A percentile compares a stretch with the other conserved stretches of the same genome.
Evolutionary conservation across 1,284 basidiomycete genomes (phyloP).

Genomic region (Mycosarcoma maydis): DNA sequence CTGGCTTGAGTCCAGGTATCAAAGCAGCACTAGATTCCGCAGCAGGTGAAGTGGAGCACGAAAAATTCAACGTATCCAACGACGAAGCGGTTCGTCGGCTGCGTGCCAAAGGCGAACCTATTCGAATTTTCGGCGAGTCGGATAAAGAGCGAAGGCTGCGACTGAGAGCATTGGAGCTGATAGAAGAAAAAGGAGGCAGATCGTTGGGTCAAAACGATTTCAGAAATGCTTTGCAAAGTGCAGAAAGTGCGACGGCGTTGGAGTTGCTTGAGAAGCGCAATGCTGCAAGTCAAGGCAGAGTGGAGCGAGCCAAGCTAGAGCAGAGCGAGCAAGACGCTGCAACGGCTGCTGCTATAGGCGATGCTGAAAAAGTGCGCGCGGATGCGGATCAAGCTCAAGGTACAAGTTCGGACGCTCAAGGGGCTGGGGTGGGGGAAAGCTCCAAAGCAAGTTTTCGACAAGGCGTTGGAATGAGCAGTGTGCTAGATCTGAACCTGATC

Average conservation of each 20-base stretch:
- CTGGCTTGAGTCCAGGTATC: conserved; percentile 9
- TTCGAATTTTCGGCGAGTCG: conserved; percentile 91
- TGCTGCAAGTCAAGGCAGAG: conserved; percentile 34
- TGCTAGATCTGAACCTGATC: conserved; percentile 74
- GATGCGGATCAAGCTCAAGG: too few species aligned
- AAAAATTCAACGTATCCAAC: conserved; percentile 86
- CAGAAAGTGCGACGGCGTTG: conserved; percentile 74
- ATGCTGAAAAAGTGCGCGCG: too few species aligned
- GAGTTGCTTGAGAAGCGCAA: conserved; percentile 75
- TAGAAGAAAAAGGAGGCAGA: conserved; percentile 70
- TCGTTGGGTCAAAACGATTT: conserved; percentile 77
- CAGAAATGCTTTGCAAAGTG: conserved; percentile 83
- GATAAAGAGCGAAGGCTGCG: conserved; percentile 91
- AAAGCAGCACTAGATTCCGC: conserved; percentile 22
- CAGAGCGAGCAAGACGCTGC: conserved; percentile 9
- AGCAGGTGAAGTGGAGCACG: conserved; percentile 27
- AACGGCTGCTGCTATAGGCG: background rate
- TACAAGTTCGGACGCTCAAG: background rate
- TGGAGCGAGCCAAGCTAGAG: conserved; percentile 40
- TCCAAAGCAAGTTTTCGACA: conserved; percentile 18
- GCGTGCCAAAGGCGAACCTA: conserved; percentile 89
- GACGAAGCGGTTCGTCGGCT: conserved; percentile 90
- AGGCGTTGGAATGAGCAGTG: conserved; percentile 61
- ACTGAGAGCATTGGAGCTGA: conserved; percentile 88
- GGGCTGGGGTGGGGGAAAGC: too few species aligned